Percentiles rank a stretch among this genome's conserved stretches.
These are phyloP conservation scores for Violaceomyces palustris DNA, from an alignment of 1,284 basidiomycete species.

Conservation along the genomic window DNA sequence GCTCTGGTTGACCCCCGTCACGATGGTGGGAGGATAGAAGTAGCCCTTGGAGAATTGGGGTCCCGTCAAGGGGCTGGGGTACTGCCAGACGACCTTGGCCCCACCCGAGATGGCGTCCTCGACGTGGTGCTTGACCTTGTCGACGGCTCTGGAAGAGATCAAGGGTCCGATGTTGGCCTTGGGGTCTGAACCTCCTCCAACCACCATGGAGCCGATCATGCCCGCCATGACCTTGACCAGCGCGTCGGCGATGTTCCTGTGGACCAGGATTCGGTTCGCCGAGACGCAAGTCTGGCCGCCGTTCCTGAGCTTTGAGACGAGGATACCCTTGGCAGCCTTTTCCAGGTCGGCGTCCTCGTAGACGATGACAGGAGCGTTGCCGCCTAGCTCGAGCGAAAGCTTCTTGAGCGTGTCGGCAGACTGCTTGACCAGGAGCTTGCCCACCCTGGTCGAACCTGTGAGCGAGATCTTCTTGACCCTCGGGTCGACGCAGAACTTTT, in stretches of 20 bases:
- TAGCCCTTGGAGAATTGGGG: conserved; percentile 9
- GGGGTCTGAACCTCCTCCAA: conserved; percentile 27
- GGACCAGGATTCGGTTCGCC: conserved; percentile 28
- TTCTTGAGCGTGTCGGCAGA: conserved; percentile 60
- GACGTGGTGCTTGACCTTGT: conserved; percentile 22
- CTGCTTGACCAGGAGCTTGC: conserved; percentile 19
- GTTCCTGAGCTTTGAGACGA: conserved; percentile 24
- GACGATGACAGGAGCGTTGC: conserved; percentile 77
- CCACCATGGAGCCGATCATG: conserved; percentile 15
- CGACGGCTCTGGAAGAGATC: conserved; percentile 18
- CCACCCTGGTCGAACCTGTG: conserved; percentile 19
- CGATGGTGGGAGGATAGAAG: conserved; percentile 42
- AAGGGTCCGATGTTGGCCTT: conserved; percentile 13
- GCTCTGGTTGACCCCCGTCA: conserved; percentile 19
- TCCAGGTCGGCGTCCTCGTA: conserved; percentile 64
- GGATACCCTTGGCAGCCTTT: conserved; percentile 32
- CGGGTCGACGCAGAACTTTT: conserved; percentile 18
- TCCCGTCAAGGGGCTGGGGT: conserved; percentile 1
- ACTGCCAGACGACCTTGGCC: conserved; percentile 17
- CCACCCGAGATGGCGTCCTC: conserved; percentile 17
- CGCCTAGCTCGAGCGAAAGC: conserved; percentile 88
- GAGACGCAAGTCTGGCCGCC: conserved; percentile 30
- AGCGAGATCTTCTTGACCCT: conserved; percentile 17
- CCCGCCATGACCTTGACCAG: conserved; percentile 11
- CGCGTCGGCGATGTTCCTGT: conserved; percentile 19